Conservation (phyloP, 2,329 filamentous ascomycete genomes). For the Aspergillus sp. region DNA sequence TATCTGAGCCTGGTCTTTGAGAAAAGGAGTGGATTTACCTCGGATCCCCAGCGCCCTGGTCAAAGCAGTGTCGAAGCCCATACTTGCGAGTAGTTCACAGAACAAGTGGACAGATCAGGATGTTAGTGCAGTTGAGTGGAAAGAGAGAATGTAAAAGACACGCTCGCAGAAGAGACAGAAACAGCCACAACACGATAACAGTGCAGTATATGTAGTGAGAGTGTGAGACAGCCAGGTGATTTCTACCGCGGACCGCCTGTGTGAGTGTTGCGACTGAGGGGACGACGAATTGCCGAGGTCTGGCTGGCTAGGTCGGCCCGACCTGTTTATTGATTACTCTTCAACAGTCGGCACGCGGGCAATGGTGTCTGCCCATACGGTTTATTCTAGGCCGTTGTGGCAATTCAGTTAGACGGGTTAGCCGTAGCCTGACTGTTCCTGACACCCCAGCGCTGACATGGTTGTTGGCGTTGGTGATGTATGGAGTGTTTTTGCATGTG, state of each 20-base stretch:
- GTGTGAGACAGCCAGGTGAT: neutral
- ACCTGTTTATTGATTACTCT: slow-evolving; percentile 6
- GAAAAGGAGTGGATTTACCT: slow-evolving; percentile 27
- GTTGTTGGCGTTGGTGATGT: neutral
- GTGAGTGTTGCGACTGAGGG: slow-evolving; percentile 21
- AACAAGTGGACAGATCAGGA: neutral
- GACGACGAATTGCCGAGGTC: slow-evolving; percentile 33
- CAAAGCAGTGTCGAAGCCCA: slow-evolving; percentile 66
- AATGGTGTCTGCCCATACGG: neutral
- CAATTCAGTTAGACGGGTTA: neutral
- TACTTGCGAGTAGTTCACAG: slow-evolving; percentile 29
- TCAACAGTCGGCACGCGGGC: neutral
- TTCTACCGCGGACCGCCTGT: slow-evolving; percentile 25
- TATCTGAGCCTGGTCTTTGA: neutral
- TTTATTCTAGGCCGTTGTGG: neutral
- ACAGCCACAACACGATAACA: neutral
- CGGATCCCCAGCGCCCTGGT: slow-evolving; percentile 59
- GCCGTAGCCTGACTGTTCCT: neutral
- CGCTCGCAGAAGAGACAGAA: neutral
- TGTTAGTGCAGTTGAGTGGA: neutral
- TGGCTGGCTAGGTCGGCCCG: slow-evolving; percentile 10
- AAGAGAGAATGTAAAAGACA: neutral
- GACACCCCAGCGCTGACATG: neutral
- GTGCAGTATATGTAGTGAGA: slow-evolving; percentile 1
- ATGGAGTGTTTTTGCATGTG: slow-evolving; percentile 4